Evolutionary conservation across 2,329 filamentous ascomycete species (phyloP), one percentile per base, ranked within the genome.

Genomic region (Fusarium torulosum): DNA sequence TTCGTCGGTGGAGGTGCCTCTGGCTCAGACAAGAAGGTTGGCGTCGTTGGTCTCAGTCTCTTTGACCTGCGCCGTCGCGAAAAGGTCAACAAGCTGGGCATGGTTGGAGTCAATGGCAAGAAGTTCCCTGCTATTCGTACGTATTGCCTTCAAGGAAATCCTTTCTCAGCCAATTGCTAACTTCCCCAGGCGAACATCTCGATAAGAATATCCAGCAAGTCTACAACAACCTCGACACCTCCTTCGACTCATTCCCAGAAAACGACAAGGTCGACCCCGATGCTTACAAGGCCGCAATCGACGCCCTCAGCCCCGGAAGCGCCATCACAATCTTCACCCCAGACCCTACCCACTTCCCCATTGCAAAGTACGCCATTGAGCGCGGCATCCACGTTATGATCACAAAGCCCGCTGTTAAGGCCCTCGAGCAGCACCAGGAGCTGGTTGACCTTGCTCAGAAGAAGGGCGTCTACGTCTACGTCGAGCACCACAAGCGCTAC

Each of bases 241-340:
- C 91, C 4, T 97, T 97, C 81, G 84, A 89, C 59, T 95, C 93
- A 15, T 97, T 87, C 81, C 95, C 91, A 4, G 86, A 88, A 72
- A 89, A 96, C 78, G 88, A 92, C 74, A 79, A 80, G 55, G 85
- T 85, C 66, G 92, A 97, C 75, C 86, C 93, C 6, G 90, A 94
- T 52, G 89, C 94, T 43, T 97, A 97, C 86, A 97, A 96, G 81
- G 78, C 86, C 14, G 94, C 94, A 72, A 97, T 97, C 75, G 93
- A 97, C 78, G 88, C 89, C 11, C 87, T 97, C 41, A 86, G 86
- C 42, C 87, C 90, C 8, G 94, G 94, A 72, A 93, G 94, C 70
- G 94, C 94, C 71, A 95, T 97, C 79, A 97, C 94, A 62, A 95
- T 97, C 80, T 97, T 97, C 86, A 97, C 94, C 1, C 93, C 94